Evolutionary conservation across 139 green algal species (phyloP).

Genomic region (Axilococcus clingmanii): DNA sequence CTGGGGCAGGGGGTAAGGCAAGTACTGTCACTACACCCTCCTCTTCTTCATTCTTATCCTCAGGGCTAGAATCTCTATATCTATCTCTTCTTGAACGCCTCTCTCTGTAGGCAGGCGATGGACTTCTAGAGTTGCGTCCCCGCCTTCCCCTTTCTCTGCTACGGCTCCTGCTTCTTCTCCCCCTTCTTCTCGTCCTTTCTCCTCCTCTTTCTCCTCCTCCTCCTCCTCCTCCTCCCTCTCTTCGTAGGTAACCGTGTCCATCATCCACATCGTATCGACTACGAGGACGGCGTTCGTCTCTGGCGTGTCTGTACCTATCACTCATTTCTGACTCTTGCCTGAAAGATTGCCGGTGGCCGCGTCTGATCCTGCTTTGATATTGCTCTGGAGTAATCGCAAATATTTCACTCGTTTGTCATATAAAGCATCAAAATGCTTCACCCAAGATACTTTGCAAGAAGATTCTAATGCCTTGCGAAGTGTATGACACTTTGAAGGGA

Average conservation of each 20-base stretch:
- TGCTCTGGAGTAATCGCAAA: constrained; percentile 30
- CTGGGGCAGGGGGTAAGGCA: not conserved
- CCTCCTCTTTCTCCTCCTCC: not conserved
- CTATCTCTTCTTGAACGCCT: not conserved
- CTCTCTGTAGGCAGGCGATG: not conserved
- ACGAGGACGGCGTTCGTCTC: too few species aligned
- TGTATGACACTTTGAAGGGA: constrained; percentile 36
- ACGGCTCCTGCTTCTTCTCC: constrained; percentile 1
- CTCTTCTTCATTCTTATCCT: not conserved
- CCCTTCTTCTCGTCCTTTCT: constrained; percentile 3
- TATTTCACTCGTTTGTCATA: constrained; percentile 36
- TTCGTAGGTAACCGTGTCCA: constrained; percentile 1
- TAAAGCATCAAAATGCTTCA: constrained; percentile 62
- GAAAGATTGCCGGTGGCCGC: constrained; percentile 27
- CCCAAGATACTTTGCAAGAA: constrained; percentile 55
- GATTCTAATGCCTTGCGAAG: constrained; percentile 41
- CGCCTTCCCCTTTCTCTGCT: constrained; percentile 7
- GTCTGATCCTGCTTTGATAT: constrained; percentile 28
- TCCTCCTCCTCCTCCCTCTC: constrained; percentile 8
- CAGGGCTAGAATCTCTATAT: not conserved
- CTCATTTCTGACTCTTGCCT: constrained; percentile 26
- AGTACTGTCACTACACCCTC: not conserved
- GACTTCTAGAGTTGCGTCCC: not conserved
- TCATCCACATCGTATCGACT: not conserved
- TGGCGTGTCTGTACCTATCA: too few species aligned